Evolutionary conservation across 306 rosid species (phyloP), one percentile per base, ranked within the genome.

Genomic region (Castanea crenata): DNA sequence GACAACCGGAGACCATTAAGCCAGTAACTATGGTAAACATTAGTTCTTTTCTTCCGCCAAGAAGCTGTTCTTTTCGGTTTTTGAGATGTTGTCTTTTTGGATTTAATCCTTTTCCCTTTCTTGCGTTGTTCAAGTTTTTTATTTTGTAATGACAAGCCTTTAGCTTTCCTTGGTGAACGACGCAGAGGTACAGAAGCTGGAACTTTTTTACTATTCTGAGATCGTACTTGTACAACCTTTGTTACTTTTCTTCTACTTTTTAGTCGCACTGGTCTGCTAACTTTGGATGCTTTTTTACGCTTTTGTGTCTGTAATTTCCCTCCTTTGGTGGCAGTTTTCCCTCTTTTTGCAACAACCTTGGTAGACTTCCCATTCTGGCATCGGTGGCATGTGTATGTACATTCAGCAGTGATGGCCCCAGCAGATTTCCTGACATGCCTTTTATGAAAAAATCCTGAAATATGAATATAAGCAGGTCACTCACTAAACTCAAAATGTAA

Each of bases 391-490:
- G 92, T 82, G 78, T 87, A 90, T 8, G 84, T 78, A 85, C 86
- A 83, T 67, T 76, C 78, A 5, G 93, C 77, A 64, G 80, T 75
- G 57, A 59, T 29, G 44, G 92, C 83, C 77, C 92, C 88, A 51
- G 86, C 86, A 74, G 86, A 91, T 84, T 86, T 91, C 83, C 78
- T 90, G 76, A 69, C 96, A 89, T 95, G 99, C 87, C 86, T 88
- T 92, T 90, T 95, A 83, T 95, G 99, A 76, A 91, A 95, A 85
- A 85, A 83, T 63, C 98, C 99, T 95, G 86, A 72, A 82, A 81
- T 52, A 75, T 75, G 27, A 63, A 55, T 57, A 73, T 55, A 56
- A 75, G 79, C 77, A 87, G 86, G 78, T 46, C 73, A 46, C 16
- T 75, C 46, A 41, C 46, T 41, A 41, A 80, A 55, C 55, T 23